These are phyloP conservation scores for Beauveria medogensis DNA, from an alignment of 2,329 filamentous ascomycete genomes.

Conservation along the genomic window DNA sequence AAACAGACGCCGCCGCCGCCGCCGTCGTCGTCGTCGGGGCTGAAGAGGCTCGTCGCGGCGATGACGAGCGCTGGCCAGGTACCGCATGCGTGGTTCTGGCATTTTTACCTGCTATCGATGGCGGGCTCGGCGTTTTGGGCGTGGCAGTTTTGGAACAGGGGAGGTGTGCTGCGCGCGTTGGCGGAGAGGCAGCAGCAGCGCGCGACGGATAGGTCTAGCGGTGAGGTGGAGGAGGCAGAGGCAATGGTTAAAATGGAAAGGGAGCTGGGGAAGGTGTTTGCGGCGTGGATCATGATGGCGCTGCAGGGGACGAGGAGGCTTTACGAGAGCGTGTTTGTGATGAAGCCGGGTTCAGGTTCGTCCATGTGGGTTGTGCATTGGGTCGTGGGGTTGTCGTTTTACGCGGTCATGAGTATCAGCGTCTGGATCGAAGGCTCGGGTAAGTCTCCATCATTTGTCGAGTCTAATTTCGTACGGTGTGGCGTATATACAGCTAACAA, in stretches of 20 bases:
- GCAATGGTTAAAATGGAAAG: constrained; percentile 43
- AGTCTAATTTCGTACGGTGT: not conserved
- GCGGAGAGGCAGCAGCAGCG: constrained; percentile 23
- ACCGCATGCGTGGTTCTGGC: constrained; percentile 81
- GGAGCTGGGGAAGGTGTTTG: constrained; percentile 51
- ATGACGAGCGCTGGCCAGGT: constrained; percentile 43
- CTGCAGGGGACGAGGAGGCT: constrained; percentile 68
- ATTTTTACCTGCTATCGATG: constrained; percentile 75
- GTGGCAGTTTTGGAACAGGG: constrained; percentile 49
- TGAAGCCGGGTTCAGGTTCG: constrained; percentile 50
- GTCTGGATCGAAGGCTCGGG: constrained; percentile 79
- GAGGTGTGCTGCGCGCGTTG: constrained; percentile 43
- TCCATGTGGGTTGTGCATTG: constrained; percentile 84
- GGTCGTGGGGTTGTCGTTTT: constrained; percentile 70
- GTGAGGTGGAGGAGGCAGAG: not conserved
- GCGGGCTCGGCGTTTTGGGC: constrained; percentile 67
- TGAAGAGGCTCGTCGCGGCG: constrained; percentile 23
- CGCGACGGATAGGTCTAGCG: not conserved
- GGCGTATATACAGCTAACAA: not conserved
- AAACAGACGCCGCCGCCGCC: not conserved
- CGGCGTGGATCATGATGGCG: constrained; percentile 66
- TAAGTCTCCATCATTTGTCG: constrained; percentile 30
- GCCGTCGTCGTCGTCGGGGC: not conserved
- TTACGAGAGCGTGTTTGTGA: constrained; percentile 62
- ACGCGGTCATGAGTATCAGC: constrained; percentile 62